Evolutionary conservation across 805 yeast genomes (phyloP).

Genomic region (Lipomyces chichibuensis): DNA sequence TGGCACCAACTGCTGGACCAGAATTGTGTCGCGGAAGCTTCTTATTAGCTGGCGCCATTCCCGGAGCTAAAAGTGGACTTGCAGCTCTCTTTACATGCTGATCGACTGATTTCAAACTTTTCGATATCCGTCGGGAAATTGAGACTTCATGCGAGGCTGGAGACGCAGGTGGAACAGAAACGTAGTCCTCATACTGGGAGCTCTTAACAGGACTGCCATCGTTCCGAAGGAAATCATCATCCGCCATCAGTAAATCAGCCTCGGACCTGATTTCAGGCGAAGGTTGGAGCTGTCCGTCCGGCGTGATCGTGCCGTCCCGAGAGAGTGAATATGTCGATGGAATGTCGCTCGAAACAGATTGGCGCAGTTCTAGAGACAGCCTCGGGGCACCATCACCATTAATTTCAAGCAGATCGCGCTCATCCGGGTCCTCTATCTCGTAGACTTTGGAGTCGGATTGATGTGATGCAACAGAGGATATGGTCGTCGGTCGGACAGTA

Average conservation of each 20-base stretch:
- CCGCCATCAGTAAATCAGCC: background rate
- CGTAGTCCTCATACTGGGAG: conserved; percentile 23
- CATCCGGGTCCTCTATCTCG: conserved; percentile 11
- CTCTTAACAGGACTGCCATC: conserved; percentile 7
- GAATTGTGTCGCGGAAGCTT: conserved; percentile 21
- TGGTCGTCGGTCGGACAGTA: background rate
- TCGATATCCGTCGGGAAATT: conserved; percentile 27
- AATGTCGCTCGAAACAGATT: background rate
- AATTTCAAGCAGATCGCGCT: conserved; percentile 5
- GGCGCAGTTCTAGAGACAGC: background rate
- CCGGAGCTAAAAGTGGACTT: background rate
- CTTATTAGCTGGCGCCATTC: background rate
- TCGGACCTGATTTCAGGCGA: background rate
- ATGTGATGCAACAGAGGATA: background rate
- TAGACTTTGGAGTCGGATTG: background rate
- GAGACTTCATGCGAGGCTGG: conserved; percentile 15
- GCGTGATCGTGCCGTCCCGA: background rate
- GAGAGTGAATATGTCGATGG: background rate
- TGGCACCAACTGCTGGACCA: conserved; percentile 1
- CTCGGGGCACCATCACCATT: background rate
- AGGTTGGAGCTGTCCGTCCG: background rate
- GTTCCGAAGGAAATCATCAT: background rate
- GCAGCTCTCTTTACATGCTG: conserved; percentile 6
- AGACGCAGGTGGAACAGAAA: conserved; percentile 19
- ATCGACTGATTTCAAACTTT: conserved; percentile 17